These are phyloP conservation scores for Hygrophila difformis DNA, from an alignment of 257 asterid genomes.

Conservation along the genomic window DNA sequence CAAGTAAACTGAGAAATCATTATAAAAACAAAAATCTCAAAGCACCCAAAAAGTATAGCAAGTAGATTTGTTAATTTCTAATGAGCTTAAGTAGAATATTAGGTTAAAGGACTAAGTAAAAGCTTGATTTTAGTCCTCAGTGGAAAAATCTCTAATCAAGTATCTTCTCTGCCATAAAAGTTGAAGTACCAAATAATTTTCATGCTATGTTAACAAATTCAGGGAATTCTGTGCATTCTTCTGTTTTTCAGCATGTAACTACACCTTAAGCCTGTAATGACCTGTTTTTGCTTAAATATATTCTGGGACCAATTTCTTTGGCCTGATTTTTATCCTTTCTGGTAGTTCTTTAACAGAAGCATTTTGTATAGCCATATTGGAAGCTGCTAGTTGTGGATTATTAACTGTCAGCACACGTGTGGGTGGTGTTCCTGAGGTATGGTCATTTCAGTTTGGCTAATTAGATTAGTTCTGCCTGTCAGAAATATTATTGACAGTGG, in stretches of 20 bases:
- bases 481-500: constrained; percentile 7
- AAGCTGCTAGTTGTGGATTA: constrained; percentile 98
- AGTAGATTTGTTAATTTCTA: too few species aligned
- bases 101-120: too few species aligned
- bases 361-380: constrained; percentile 92
- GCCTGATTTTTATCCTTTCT: constrained; percentile 22
- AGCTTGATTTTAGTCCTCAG: too few species aligned
- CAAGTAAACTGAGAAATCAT: too few species aligned
- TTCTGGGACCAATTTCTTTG: neutral
- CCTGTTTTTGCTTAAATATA: constrained; percentile 9
- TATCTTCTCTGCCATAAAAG: neutral
- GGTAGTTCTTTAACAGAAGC: constrained; percentile 95
- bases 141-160: neutral
- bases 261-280: neutral
- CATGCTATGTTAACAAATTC: neutral
- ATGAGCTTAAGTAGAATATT: too few species aligned
- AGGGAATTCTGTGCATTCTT: neutral
- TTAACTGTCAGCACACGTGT: constrained; percentile 98
- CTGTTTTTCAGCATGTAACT: too few species aligned
- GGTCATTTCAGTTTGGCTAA: constrained; percentile 24
- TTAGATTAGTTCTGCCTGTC: constrained; percentile 17
- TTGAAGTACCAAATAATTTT: neutral
- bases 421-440: constrained; percentile 99
- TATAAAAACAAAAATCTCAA: too few species aligned
- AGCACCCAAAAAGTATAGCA: too few species aligned